Evolutionary conservation across 768 basidiomycete genomes (phyloP), one percentile per base, ranked within the genome.

Genomic region (Suillus weaverae): DNA sequence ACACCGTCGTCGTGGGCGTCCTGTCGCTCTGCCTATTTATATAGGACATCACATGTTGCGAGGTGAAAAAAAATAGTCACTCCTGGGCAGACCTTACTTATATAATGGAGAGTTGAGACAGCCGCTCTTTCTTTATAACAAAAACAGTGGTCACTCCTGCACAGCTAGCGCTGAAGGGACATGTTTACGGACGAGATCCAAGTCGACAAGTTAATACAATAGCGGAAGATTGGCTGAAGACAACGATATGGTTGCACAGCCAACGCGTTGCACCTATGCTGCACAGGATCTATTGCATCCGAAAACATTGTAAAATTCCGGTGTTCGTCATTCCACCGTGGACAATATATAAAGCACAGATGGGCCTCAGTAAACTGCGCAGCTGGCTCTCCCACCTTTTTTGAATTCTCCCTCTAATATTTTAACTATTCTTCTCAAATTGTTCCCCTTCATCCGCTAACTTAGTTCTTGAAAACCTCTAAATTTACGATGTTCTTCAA

Each of bases 401-500:
- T 26, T 20, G 2, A 16, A 9, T 22, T 41, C 18, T 32, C 39
- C 10, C 57, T 30, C 1, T 38, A 20, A 41, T 53, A 16, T 36
- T 56, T 22, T 2, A 16, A 36, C 16, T 57, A 6, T 18, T 39
- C 26, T 57, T 39, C 7, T 16, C 9, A 8, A 38, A 5, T 5
- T 16, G 5, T 26, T 48, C 13, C 6, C 56, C 36, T 26, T 57
- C 38, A 0, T 18, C 30, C 5, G 54, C 16, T 61, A 62, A 43
- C 7, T 66, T 62, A 62, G 2, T 62, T 44, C 26, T 39, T 36
- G 26, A 36, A 55, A 55, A 39, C 20, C n/a, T 4, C 16, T 39
- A 33, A 16, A 30, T 66, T 53, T 33, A 44, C n/a, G 8, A 77
- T 69, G 81, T 72, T 72, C 70, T 64, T 70, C 62, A 69, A 44